A percentile compares a stretch with the other conserved stretches of the same genome.
Conservation (phyloP, 805 yeast species). For the Hanseniaspora taiwanica region DNA sequence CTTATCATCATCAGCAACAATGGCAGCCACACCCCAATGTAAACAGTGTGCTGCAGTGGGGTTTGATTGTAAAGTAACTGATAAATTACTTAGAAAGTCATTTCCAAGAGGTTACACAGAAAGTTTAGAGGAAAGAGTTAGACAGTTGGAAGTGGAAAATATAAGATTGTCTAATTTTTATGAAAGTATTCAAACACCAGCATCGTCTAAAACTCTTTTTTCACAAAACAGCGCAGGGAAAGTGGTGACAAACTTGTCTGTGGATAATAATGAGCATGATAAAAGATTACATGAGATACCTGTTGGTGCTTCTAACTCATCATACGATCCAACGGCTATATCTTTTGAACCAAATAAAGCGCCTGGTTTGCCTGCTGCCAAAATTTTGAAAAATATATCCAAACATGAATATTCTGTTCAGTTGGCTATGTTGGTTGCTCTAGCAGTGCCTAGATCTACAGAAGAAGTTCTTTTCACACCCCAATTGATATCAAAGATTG, state of each 20-base stretch:
- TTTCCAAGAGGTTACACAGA: constrained; percentile 91
- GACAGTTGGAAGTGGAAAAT: constrained; percentile 76
- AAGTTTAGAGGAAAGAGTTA: constrained; percentile 73
- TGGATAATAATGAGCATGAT: background rate
- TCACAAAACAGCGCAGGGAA: background rate
- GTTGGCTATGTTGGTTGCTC: constrained; percentile 47
- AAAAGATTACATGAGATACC: constrained; percentile 1
- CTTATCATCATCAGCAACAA: too few species aligned
- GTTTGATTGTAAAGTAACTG: constrained; percentile 78
- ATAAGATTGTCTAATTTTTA: constrained; percentile 41
- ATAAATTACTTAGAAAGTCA: constrained; percentile 71
- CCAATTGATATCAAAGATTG: constrained; percentile 52
- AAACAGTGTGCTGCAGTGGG: constrained; percentile 77
- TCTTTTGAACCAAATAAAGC: constrained; percentile 58
- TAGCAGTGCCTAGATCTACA: constrained; percentile 63
- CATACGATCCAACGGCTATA: constrained; percentile 21
- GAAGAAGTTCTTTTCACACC: constrained; percentile 71
- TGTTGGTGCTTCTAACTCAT: constrained; percentile 8
- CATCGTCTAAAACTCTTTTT: background rate
- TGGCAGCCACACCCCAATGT: constrained; percentile 40
- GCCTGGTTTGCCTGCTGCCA: constrained; percentile 61
- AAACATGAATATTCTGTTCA: constrained; percentile 33
- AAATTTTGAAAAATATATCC: constrained; percentile 47
- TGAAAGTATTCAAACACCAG: constrained; percentile 6
- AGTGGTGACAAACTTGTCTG: background rate